A percentile compares a stretch with the other conserved stretches of the same genome.
These are phyloP conservation scores for Carex littledalei DNA, from an alignment of 176 grass and related monocot species.

Conservation along the genomic window DNA sequence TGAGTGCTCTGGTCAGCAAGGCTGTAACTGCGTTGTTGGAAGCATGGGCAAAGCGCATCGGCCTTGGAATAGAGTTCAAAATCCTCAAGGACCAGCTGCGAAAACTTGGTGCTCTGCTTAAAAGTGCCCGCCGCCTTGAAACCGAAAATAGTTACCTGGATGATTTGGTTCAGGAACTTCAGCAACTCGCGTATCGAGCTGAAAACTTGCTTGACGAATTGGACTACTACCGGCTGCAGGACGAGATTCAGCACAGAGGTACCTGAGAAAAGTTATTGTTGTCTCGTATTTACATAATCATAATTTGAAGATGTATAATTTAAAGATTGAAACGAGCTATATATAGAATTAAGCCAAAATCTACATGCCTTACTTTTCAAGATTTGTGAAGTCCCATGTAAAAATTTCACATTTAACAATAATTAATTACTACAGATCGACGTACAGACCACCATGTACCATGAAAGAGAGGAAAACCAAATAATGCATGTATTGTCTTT, in stretches of 20 bases:
- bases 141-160: neutral
- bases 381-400: too few species aligned
- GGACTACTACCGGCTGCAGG: slow-evolving; percentile 28
- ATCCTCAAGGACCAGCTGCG: slow-evolving; percentile 15
- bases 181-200: neutral
- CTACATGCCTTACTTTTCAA: too few species aligned
- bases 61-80: slow-evolving; percentile 4
- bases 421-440: too few species aligned
- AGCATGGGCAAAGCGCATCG: neutral
- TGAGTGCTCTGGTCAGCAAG: neutral
- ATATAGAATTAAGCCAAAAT: too few species aligned
- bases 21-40: slow-evolving; percentile 10
- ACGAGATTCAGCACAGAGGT: neutral
- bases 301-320: neutral
- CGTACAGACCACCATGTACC: too few species aligned
- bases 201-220: slow-evolving; percentile 21
- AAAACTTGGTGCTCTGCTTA: neutral
- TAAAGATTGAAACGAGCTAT: neutral
- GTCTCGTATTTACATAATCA: neutral
- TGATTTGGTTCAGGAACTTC: neutral
- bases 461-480: too few species aligned
- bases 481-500: too few species aligned
- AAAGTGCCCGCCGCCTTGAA: neutral
- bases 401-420: too few species aligned
- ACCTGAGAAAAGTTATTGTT: neutral